phyloP scores from a whole-genome alignment of 257 asterid genomes.

The Dorcoceras hygrometricum region DNA sequence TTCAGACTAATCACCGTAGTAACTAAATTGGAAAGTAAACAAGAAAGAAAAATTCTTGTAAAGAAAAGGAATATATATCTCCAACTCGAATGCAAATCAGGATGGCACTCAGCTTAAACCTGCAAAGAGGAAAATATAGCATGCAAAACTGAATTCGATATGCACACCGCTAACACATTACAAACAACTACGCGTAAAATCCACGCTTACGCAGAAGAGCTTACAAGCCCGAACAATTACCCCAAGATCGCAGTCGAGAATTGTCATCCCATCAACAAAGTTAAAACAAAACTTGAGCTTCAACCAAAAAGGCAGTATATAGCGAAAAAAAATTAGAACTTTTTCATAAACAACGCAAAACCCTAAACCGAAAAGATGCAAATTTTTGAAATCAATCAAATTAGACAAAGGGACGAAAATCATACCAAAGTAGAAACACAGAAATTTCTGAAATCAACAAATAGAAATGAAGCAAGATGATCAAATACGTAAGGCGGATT shows the following conservation, averaged over 20 bases:
- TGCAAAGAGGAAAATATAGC: neutral
- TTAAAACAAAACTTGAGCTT: neutral
- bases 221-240: neutral
- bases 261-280: neutral
- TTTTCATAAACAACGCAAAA: neutral
- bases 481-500: neutral
- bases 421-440: neutral
- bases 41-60: neutral
- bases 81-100: neutral
- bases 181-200: neutral
- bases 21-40: neutral
- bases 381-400: neutral
- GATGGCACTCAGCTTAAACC: neutral
- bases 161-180: conserved; percentile 1
- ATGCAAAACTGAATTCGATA: neutral
- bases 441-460: neutral
- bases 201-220: neutral
- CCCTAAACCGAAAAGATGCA: neutral
- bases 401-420: neutral
- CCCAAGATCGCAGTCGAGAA: neutral
- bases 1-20: neutral
- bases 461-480: neutral
- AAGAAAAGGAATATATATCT: neutral
- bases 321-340: neutral
- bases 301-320: neutral